Conservation (phyloP, 768 basidiomycete species). For the Russula dissimulans region DNA sequence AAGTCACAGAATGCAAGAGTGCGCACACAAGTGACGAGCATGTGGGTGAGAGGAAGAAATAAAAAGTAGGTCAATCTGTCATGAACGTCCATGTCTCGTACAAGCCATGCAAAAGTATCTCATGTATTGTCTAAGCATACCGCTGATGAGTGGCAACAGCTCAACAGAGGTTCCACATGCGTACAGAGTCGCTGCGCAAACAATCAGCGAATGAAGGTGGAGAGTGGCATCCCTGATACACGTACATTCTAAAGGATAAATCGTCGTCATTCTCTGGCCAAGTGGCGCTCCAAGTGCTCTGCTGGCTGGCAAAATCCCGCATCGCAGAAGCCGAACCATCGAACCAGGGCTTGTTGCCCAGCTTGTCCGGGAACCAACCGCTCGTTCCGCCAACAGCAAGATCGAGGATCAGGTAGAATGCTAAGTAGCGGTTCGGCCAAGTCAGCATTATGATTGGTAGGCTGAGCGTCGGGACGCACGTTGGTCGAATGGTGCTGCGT, state of each 20-base stretch:
- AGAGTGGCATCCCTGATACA: neutral
- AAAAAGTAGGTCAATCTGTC: neutral
- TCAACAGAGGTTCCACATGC: constrained; percentile 29
- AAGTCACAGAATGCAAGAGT: neutral
- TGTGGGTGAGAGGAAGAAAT: neutral
- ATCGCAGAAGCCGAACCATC: constrained; percentile 56
- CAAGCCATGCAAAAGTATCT: neutral
- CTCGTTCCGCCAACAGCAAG: constrained; percentile 76
- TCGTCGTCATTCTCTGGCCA: constrained; percentile 60
- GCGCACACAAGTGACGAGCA: neutral
- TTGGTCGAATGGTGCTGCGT: constrained; percentile 50
- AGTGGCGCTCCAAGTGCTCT: constrained; percentile 61
- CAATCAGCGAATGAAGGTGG: neutral
- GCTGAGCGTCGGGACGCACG: constrained; percentile 23
- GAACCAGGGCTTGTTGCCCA: constrained; percentile 61
- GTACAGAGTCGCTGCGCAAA: constrained; percentile 27
- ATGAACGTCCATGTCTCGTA: neutral
- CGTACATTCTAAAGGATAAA: constrained; percentile 61
- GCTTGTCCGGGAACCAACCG: constrained; percentile 53
- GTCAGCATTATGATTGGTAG: neutral
- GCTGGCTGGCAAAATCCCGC: constrained; percentile 53
- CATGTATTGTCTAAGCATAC: too few species aligned
- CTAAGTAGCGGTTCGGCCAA: constrained; percentile 26
- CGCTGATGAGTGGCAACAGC: neutral
- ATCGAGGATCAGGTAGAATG: constrained; percentile 76